Evolutionary conservation across 2,329 filamentous ascomycete species (phyloP), one percentile per base, ranked within the genome.

Genomic region (Fusarium secorum): DNA sequence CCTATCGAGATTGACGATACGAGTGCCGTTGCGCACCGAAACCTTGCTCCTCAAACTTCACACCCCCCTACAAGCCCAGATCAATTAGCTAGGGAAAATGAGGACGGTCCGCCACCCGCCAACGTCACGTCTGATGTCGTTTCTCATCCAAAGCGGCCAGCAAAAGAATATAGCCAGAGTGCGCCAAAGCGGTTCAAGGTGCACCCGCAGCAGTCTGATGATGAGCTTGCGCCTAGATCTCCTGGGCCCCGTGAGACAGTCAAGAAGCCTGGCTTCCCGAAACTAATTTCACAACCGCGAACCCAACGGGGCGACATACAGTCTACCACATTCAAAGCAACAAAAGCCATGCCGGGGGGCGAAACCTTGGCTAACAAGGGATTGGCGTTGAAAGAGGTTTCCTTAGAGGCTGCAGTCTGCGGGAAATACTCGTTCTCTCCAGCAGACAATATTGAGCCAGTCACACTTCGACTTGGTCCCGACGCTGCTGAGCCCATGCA

Each of bases 281-380:
- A 51, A 7, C 33, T 74, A 13, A 24, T 56, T 14, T 59, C 60
- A 15, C 60, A 61, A n/a, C 41, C 44, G 28, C 35, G 41, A 18
- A 18, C 44, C 32, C 58, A 66, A 32, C 72, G 77, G 52, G 76
- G 74, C 33, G 79, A 81, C 41, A 78, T 81, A 18, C 59, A 55
- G 26, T 63, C 26, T 11, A 80, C 78, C 11, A 30, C 46, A 14
- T 77, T 76, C 35, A 30, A 30, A 22, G 10, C 46, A 15, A 7
- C 46, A 24, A 48, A 52, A 15, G 26, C 57, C 14, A 28, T 51
- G 5, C 13, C 20, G 28, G 36, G 48, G 33, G 36, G 51, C 13
- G 65, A 32, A 18, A 38, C 17, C 18, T 17, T 28, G 32, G 22
- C 4, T 36, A 14, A 35, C 48, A 30, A 53, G 26, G 28, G 17